Base-by-base conservation (phyloP, 768 basidiomycete species). In the button mushroom (Agaricus bisporus) region DNA sequence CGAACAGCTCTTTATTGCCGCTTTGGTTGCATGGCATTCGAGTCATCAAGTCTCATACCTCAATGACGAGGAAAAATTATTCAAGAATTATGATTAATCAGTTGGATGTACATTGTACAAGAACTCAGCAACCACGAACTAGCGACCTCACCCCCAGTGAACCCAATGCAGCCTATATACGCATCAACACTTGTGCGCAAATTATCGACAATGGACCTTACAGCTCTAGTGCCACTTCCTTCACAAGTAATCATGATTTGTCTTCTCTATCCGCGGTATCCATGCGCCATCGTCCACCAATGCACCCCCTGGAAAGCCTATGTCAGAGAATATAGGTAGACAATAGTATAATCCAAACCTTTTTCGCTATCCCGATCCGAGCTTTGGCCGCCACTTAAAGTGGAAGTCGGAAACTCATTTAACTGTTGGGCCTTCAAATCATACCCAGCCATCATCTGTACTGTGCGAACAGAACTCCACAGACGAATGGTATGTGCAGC, bases 401-500 rank as follows among this genome's bases (percentile, higher is more conserved):
- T 32, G 28, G 29, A 4, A 9, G 41, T 36, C 35, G n/a, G n/a
- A 3, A 26, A 9, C 2, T 18, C 41, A 26, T 45, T 26, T 8
- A 42, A 32, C 46, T 28, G 17, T 12, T 39, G 8, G 38, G 38
- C 26, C 32, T 42, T 22, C 14, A 43, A 11, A 20, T 51, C 41
- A 10, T 36, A 35, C 5, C 32, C 49, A 10, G 41, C 41, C 41
- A 44, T 43, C 11, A 50, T 22, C 26, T 26, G 38, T 11, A 49
- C 29, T 32, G 41, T 32, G 22, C 17, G 20, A 8, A 47, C 28
- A 14, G 67, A 59, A 49, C 71, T 66, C 67, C 70, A 73, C 55
- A 77, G 76, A 49, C 68, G 68, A 8, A 68, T 62, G 1, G 77
- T 78, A 58, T 76, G 64, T 3, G 63, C 73, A 6, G 70, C 71